Evolutionary conservation across 1,139 yeast genomes (phyloP), one percentile per base, ranked within the genome.

Genomic region (Arxiozyma heterogenica): DNA sequence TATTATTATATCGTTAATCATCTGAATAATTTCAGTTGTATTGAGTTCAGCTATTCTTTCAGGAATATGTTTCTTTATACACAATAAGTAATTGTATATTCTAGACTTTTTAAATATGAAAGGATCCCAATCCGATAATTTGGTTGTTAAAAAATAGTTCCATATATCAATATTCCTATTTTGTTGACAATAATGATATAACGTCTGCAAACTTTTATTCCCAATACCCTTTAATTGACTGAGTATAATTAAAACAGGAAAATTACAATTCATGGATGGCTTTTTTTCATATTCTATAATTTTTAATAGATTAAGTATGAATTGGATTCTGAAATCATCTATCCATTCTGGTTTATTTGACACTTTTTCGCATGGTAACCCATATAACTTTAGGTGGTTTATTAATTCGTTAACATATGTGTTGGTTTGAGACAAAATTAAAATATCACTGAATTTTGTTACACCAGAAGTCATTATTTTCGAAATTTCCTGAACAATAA

Each of bases 281-380:
- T 57, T 21, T 15, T 27, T 44, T 30, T 23, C 27, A 34, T 22
- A 30, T 21, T 27, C 41, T 17, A 49, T 42, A 11, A 83, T 69
- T 56, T 74, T 76, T 54, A 83, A 62, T 25, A 82, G 68, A 55
- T 82, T 81, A 22, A 83, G 61, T 15, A 83, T 67, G 44, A 78
- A 66, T 55, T 78, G 80, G 0, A 82, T 70, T 38, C 62, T 54
- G 12, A 53, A n/a, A 20, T 81, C 75, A 5, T 74, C 71, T 12
- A 77, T 61, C 90, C 90, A 84, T 15, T 74, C 69, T 3, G 80
- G 79, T 1, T 76, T 71, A 30, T 78, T 72, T 0, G 78, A 73
- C 41, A 82, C 69, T 56, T 76, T 77, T 51, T 73, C 71, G 45
- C 73, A 69, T 4, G 73, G 71, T 7, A 81, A 65, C 0, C 80